These are phyloP conservation scores for Fusarium liriodendri DNA, from an alignment of 2,329 filamentous ascomycete species.

Conservation along the genomic window DNA sequence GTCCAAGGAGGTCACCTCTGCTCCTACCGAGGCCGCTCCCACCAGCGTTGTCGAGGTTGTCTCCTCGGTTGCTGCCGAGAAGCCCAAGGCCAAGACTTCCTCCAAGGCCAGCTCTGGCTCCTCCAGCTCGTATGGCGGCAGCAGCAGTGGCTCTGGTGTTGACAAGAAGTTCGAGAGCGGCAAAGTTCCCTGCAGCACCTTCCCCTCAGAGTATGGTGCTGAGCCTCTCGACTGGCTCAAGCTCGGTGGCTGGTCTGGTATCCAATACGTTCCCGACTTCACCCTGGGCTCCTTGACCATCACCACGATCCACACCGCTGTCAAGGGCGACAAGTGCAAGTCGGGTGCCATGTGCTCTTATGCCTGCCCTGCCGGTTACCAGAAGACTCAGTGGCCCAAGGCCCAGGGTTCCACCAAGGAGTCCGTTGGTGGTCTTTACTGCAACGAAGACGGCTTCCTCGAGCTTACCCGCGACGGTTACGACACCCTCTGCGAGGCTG, in stretches of 20 bases:
- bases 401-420: slow-evolving; percentile 82
- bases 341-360: slow-evolving; percentile 86
- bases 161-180: slow-evolving; percentile 80
- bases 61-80: slow-evolving; percentile 30
- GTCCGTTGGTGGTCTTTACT: slow-evolving; percentile 89
- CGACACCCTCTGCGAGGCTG: slow-evolving; percentile 79
- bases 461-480: slow-evolving; percentile 77
- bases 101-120: slow-evolving; percentile 42
- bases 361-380: slow-evolving; percentile 88
- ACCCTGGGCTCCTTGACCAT: slow-evolving; percentile 64
- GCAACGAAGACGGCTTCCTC: slow-evolving; percentile 78
- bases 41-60: slow-evolving; percentile 41
- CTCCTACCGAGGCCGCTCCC: slow-evolving; percentile 49
- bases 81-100: slow-evolving; percentile 25
- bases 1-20: slow-evolving; percentile 45
- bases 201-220: slow-evolving; percentile 86
- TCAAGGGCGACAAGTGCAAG: slow-evolving; percentile 70
- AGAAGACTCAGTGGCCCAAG: slow-evolving; percentile 90
- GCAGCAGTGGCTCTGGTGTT: slow-evolving; percentile 61
- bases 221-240: slow-evolving; percentile 75
- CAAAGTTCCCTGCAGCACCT: slow-evolving; percentile 74
- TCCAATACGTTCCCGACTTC: slow-evolving; percentile 73
- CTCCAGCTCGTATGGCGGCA: slow-evolving; percentile 28
- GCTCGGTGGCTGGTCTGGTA: slow-evolving; percentile 80
- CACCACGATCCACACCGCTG: slow-evolving; percentile 72